These are phyloP conservation scores for Quercus rubra DNA, from an alignment of 306 rosid species.

Conservation along the genomic window DNA sequence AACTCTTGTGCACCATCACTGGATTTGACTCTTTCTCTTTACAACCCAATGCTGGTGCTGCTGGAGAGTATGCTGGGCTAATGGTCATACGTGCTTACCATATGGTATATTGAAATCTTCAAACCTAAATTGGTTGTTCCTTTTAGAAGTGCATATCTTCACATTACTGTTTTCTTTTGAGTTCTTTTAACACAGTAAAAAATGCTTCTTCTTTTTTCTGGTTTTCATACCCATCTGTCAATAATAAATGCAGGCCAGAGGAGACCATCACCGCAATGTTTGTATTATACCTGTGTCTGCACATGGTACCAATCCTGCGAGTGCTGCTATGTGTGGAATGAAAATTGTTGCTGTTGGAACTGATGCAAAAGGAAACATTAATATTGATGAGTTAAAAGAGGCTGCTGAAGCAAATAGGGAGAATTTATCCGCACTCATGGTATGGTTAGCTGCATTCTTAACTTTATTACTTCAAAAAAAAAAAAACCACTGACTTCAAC, in stretches of 20 bases:
- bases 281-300: constrained; percentile 98
- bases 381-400: constrained; percentile 80
- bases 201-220: too few relatives aligned
- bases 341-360: constrained; percentile 95
- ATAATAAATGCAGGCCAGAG: constrained; percentile 69
- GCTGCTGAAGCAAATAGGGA: constrained; percentile 91
- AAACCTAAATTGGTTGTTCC: not conserved
- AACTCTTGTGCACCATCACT: constrained; percentile 72
- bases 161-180: not conserved
- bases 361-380: constrained; percentile 97
- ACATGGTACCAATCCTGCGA: constrained; percentile 99
- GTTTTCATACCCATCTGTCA: not conserved
- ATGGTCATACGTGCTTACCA: constrained; percentile 99
- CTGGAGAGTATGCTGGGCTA: constrained; percentile 99
- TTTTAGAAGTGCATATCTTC: too few relatives aligned
- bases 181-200: too few relatives aligned
- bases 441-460: not conserved
- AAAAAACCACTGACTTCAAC: too few relatives aligned
- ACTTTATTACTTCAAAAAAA: too few relatives aligned
- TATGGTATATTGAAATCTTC: constrained; percentile 42
- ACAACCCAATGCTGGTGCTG: constrained; percentile 99
- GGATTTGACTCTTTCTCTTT: constrained; percentile 98
- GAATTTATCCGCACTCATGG: constrained; percentile 92
- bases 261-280: constrained; percentile 91
- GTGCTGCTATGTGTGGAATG: constrained; percentile 99